Percentiles rank a stretch among this genome's conserved stretches.
Conservation (phyloP, 345 rosid species). For the Ceriops zippeliana region DNA sequence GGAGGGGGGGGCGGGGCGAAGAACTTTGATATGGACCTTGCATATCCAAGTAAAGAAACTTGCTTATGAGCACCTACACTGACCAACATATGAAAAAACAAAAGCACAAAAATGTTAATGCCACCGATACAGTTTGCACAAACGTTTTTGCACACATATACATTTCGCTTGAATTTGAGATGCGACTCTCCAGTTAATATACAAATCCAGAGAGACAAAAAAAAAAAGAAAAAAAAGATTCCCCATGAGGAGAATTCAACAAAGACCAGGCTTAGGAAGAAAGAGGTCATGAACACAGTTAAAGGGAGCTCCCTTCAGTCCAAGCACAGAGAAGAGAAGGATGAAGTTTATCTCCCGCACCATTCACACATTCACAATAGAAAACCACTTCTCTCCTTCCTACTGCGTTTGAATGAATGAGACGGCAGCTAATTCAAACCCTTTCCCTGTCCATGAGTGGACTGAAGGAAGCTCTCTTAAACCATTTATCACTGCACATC, state of each 20-base stretch:
- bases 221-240: too few species aligned
- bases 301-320: slow-evolving; percentile 56
- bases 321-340: slow-evolving; percentile 42
- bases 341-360: slow-evolving; percentile 34
- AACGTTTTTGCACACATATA: too few species aligned
- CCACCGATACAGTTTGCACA: too few species aligned
- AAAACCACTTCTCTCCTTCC: slow-evolving; percentile 4
- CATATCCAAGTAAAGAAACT: too few species aligned
- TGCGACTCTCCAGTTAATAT: too few species aligned
- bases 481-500: slow-evolving; percentile 1
- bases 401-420: slow-evolving; percentile 48
- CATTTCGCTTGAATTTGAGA: too few species aligned
- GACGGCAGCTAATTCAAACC: slow-evolving; percentile 48
- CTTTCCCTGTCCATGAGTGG: slow-evolving; percentile 40
- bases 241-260: background rate
- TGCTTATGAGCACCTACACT: too few species aligned
- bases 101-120: too few species aligned
- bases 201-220: too few species aligned
- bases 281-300: background rate
- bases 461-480: slow-evolving; percentile 47
- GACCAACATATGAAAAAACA: too few species aligned
- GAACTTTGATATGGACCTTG: too few species aligned
- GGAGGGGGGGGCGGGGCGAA: too few species aligned
- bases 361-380: slow-evolving; percentile 31
- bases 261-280: background rate